Base-by-base conservation (phyloP, 1,139 yeast genomes). In the Eremothecium cymbalariae region DNA sequence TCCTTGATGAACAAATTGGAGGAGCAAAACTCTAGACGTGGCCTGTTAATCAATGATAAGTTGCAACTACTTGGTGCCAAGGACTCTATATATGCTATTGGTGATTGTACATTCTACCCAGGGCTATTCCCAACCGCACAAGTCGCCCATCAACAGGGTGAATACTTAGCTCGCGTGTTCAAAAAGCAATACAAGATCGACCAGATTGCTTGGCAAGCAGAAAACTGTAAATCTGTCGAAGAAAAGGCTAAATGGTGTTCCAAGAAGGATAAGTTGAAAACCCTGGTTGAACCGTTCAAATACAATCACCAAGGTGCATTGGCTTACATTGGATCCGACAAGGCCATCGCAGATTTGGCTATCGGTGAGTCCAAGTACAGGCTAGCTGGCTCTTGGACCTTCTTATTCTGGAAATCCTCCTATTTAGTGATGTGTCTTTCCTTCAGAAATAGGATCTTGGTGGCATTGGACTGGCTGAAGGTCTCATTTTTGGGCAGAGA, bases 41-140 rank as follows among this genome's bases (percentile, higher is more conserved):
- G 96, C 44, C 68, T 88, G 48, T 68, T 84, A 48, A 83, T 86
- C 39, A 81, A 85, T 62, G 95, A 84, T 44, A 77, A 72, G 59
- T 68, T 86, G 50, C 80, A 80, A 56, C 82, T 86, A 32, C 74
- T 83, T 52, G 97, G 97, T 55, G 72, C 90, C 31, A 72, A 73
- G 50, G 84, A 84, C 47, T 54, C 60, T 12, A 77, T 88, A 49
- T 88, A 70, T 64, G 96, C 94, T 31, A 64, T 88, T 43, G 97
- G 97, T 57, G 97, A 88, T 66, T 86, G 96, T 68, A 82, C 95
- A 31, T 74, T 78, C 62, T 73, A 74, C 41, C 82, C 93, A 48
- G 86, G 86, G 59, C 77, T 72, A 47, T 94, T 95, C 33, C 96
- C 97, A 47, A 88, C 96, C 39, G 97, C 95, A 32, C 96, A 88